Evolutionary conservation across 305 asterid genomes (phyloP), one percentile per base, ranked within the genome.

Genomic region (Rubia tinctorum): DNA sequence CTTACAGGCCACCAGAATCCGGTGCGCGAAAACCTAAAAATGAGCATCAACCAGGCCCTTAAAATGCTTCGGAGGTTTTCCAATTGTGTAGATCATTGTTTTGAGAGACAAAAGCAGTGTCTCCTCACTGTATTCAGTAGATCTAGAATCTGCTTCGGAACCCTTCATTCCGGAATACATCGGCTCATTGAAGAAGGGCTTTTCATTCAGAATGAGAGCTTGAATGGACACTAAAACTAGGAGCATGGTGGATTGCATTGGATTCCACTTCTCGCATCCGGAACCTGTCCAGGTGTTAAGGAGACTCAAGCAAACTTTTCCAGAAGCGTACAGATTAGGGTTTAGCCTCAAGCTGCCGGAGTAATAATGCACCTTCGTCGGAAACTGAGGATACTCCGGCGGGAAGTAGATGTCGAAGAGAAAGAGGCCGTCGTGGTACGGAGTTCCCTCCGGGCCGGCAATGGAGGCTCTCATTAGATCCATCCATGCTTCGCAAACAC

Each of bases 361-460:
- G 68, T 85, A 80, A 68, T 87, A 87, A 80, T 87, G 78, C 13
- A 87, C 90, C 85, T 77, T 79, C 59, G 92, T 90, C 55, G 92
- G 90, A 47, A 40, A 77, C 55, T 73, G 69, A 27, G 92, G 90
- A 72, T 87, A 87, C 14, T 59, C 49, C 45, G 78, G 75, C 62
- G 92, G 92, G 77, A 85, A 87, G 65, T 71, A 58, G 20, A 80
- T 76, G 78, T 87, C 88, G 74, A 86, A 87, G 47, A 86, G 84
- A 71, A 87, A 87, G 72, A 85, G 87, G 34, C 90, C 90, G 75
- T 87, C 92, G 78, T 84, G 90, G 77, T 86, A 87, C 9, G 92
- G 92, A 72, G 92, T 87, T 63, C 90, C 92, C 72, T 83, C 82
- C 43, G 92, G 88, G n/a, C n/a, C 92, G 39, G 82, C 67, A 20